Evolutionary conservation across 2,329 filamentous ascomycete species (phyloP).

Genomic region (Penicillium oxalicum): DNA sequence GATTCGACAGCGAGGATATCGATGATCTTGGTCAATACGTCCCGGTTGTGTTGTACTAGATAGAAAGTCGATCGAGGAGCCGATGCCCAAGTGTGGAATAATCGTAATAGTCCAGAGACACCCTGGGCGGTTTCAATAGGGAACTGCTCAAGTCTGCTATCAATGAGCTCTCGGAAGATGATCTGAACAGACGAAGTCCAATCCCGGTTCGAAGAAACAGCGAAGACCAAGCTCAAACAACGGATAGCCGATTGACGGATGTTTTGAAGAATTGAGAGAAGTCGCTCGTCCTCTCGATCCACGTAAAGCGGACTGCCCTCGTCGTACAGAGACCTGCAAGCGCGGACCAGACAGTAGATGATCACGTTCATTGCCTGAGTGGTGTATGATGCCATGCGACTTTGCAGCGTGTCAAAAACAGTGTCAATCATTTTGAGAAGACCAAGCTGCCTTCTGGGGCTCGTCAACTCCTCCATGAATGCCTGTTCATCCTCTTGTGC

Average conservation of each 20-base stretch:
- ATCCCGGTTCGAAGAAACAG: constrained; percentile 61
- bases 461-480: constrained; percentile 56
- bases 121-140: constrained; percentile 83
- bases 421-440: constrained; percentile 87
- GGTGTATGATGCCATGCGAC: constrained; percentile 62
- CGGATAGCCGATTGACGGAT: constrained; percentile 63
- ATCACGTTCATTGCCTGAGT: constrained; percentile 67
- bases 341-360: constrained; percentile 71
- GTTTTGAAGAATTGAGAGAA: constrained; percentile 38
- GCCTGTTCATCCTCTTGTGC: constrained; percentile 46
- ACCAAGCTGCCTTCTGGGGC: constrained; percentile 76
- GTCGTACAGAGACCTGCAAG: constrained; percentile 51
- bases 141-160: constrained; percentile 70
- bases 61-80: constrained; percentile 62
- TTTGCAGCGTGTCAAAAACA: constrained; percentile 77
- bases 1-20: constrained; percentile 66
- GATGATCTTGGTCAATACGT: constrained; percentile 63
- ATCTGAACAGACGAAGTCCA: constrained; percentile 66
- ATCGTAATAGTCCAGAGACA: constrained; percentile 71
- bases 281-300: constrained; percentile 27
- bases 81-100: constrained; percentile 76
- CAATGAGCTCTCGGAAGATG: constrained; percentile 70
- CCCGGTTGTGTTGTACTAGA: constrained; percentile 56
- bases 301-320: constrained; percentile 23
- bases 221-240: constrained; percentile 72